phyloP scores from a whole-genome alignment of 108 stramenopile species.

The Skeletonema costatum region DNA sequence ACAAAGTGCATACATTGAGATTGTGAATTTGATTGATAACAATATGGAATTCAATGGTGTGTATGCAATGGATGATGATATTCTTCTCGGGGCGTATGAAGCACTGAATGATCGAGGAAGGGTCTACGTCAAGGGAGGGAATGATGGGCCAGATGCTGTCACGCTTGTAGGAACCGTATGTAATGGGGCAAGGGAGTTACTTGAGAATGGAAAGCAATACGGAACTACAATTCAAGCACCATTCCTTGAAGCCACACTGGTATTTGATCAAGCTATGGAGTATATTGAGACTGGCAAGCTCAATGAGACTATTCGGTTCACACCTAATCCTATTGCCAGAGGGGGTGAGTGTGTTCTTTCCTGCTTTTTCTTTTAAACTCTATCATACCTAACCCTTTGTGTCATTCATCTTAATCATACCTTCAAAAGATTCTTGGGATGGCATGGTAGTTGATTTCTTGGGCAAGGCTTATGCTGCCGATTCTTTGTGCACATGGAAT shows the following conservation, averaged over 20 bases:
- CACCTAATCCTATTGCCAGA: neutral
- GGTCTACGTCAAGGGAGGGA: neutral
- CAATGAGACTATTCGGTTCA: neutral
- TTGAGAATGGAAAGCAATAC: slow-evolving; percentile 1
- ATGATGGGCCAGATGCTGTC: neutral
- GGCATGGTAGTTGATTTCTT: neutral
- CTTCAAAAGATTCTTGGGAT: neutral
- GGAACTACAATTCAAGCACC: neutral
- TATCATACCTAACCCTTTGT: neutral
- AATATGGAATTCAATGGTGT: neutral
- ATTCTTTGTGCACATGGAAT: neutral
- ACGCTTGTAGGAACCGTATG: slow-evolving; percentile 12
- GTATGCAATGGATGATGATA: slow-evolving; percentile 12
- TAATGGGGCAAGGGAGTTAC: slow-evolving; percentile 11
- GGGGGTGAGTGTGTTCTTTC: neutral
- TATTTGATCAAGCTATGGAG: neutral
- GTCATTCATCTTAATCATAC: neutral
- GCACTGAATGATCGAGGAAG: neutral
- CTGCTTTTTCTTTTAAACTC: neutral
- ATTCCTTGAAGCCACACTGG: neutral
- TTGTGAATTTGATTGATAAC: slow-evolving; percentile 1
- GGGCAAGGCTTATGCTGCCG: neutral
- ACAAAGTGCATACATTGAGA: neutral
- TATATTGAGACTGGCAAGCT: neutral
- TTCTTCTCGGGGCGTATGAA: slow-evolving; percentile 4